These are phyloP conservation scores for Fraxinus americana DNA, from an alignment of 257 asterid species.

Conservation along the genomic window DNA sequence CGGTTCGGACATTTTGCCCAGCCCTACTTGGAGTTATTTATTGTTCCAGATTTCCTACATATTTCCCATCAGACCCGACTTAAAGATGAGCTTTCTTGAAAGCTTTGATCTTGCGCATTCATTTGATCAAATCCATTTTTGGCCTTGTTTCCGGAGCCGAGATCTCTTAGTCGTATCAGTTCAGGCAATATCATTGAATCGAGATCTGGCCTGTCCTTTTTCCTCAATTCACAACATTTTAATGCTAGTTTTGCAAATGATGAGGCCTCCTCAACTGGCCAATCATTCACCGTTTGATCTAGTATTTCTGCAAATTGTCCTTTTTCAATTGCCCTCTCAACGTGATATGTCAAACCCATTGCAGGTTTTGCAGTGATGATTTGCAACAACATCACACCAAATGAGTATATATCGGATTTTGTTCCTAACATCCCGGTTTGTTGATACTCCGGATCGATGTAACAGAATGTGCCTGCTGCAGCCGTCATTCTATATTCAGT, in stretches of 20 bases:
- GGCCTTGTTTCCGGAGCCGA: slow-evolving; percentile 30
- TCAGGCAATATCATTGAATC: slow-evolving; percentile 69
- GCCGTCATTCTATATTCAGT: slow-evolving; percentile 83
- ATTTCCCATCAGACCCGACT: no score
- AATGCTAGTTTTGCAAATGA: slow-evolving; percentile 69
- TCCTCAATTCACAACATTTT: slow-evolving; percentile 80
- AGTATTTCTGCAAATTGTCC: slow-evolving; percentile 55
- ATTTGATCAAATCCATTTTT: slow-evolving; percentile 24
- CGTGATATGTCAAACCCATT: slow-evolving; percentile 71
- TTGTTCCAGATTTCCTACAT: no score
- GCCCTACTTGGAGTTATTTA: no score
- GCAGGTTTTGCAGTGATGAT: slow-evolving; percentile 73
- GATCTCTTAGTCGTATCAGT: slow-evolving; percentile 55
- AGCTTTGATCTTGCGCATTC: slow-evolving; percentile 31
- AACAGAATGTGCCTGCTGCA: slow-evolving; percentile 97
- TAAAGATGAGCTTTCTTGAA: slow-evolving; percentile 35
- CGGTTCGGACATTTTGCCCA: no score
- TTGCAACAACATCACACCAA: slow-evolving; percentile 71
- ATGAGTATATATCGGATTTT: slow-evolving; percentile 81
- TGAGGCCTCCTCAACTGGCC: slow-evolving; percentile 81
- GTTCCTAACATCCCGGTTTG: slow-evolving; percentile 84
- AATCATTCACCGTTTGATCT: slow-evolving; percentile 65
- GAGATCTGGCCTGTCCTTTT: slow-evolving; percentile 85
- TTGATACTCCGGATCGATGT: slow-evolving; percentile 96
- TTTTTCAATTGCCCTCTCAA: slow-evolving; percentile 63